These are phyloP conservation scores for Backusella australiensis DNA, from an alignment of 192 early-diverging fungal species.

Conservation along the genomic window DNA sequence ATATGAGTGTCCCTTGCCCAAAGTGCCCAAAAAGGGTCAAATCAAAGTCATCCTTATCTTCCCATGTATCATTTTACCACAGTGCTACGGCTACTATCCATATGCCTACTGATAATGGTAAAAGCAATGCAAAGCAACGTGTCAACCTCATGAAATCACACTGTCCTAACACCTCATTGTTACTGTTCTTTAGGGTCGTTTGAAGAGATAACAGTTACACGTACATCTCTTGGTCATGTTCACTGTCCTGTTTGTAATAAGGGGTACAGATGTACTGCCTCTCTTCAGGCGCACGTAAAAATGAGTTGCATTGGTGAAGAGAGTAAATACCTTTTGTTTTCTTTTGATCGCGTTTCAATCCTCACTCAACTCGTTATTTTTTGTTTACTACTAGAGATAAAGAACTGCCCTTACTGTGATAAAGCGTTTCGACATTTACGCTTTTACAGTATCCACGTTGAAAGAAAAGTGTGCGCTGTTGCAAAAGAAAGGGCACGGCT, in stretches of 20 bases:
- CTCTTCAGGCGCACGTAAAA: not conserved
- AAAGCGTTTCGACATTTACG: not conserved
- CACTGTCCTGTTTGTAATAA: not conserved
- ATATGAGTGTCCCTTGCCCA: not conserved
- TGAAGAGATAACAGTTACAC: not conserved
- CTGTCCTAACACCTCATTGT: not conserved
- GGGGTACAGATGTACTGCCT: not conserved
- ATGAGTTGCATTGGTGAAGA: not conserved
- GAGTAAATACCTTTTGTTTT: not conserved
- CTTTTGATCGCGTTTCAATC: too few relatives aligned
- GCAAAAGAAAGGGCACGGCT: not conserved
- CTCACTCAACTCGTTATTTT: not conserved
- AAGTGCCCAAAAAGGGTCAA: not conserved
- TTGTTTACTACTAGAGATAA: not conserved
- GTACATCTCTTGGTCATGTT: not conserved
- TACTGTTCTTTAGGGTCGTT: not conserved
- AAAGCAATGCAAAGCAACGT: not conserved
- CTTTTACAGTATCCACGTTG: not conserved
- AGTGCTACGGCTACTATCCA: not conserved
- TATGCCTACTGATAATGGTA: not conserved
- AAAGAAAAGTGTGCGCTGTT: not conserved
- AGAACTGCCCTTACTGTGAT: not conserved
- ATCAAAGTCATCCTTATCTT: not conserved
- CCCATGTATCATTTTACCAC: not conserved
- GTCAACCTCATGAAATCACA: not conserved